Percentiles rank a stretch among this genome's conserved stretches.
These are phyloP conservation scores for Golubevia sp. DNA, from an alignment of 1,284 basidiomycete genomes.

Conservation along the genomic window DNA sequence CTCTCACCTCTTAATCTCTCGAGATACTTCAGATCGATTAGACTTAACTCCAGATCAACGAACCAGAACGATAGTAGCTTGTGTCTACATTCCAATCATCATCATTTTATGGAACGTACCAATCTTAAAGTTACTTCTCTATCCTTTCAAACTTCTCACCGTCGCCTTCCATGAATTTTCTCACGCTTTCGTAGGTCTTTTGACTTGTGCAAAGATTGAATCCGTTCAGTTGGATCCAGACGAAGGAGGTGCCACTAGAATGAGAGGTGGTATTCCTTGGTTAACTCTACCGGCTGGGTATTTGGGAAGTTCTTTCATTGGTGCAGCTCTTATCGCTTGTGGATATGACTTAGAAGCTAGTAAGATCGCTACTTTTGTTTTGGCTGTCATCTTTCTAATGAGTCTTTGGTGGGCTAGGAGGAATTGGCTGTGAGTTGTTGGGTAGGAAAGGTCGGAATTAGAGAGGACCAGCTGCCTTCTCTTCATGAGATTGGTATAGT, in stretches of 20 bases:
- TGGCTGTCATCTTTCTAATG: constrained; percentile 85
- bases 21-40: constrained; percentile 9
- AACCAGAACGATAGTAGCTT: constrained; percentile 57
- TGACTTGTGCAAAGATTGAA: constrained; percentile 90
- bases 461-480: too few relatives aligned
- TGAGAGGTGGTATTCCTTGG: constrained; percentile 88
- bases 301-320: constrained; percentile 87
- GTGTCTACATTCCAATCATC: constrained; percentile 45
- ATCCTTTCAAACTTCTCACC: constrained; percentile 59
- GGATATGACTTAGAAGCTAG: constrained; percentile 90
- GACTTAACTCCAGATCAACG: constrained; percentile 44
- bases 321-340: constrained; percentile 84
- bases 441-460: too few relatives aligned
- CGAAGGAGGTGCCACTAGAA: constrained; percentile 88
- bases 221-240: constrained; percentile 75
- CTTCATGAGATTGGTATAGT: too few relatives aligned
- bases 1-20: too few relatives aligned
- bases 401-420: constrained; percentile 84
- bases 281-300: constrained; percentile 74
- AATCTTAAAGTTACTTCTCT: constrained; percentile 51
- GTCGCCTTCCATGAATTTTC: constrained; percentile 18
- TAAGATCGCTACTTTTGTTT: constrained; percentile 81
- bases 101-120: constrained; percentile 50
- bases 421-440: constrained; percentile 68
- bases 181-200: constrained; percentile 64